Conservation (phyloP, 2,329 filamentous ascomycete species). For the Onygena corvina region DNA sequence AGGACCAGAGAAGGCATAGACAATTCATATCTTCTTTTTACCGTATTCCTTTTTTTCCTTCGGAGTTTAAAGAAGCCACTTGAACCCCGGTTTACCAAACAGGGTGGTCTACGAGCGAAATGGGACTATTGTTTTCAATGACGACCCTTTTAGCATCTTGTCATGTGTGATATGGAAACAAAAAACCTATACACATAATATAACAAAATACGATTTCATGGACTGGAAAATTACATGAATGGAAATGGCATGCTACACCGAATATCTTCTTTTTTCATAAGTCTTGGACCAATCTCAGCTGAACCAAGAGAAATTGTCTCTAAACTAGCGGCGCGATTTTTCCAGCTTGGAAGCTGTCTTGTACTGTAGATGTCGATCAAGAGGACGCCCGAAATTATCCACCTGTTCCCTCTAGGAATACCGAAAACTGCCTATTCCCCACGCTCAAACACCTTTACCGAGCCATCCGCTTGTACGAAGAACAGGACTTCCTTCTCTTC, state of each 20-base stretch:
- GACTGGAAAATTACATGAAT: slow-evolving; percentile 2
- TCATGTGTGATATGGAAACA: slow-evolving; percentile 4
- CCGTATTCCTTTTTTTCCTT: slow-evolving; percentile 7
- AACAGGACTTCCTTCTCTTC: slow-evolving; percentile 65
- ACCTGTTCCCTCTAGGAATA: not conserved
- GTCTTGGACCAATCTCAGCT: not conserved
- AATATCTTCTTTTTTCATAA: not conserved
- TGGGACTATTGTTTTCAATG: slow-evolving; percentile 26
- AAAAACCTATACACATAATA: slow-evolving; percentile 7
- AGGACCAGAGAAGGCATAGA: slow-evolving; percentile 44
- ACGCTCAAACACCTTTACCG: slow-evolving; percentile 71
- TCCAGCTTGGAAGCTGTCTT: not conserved
- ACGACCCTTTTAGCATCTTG: slow-evolving; percentile 11
- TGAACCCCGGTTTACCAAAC: not conserved
- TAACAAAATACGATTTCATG: slow-evolving; percentile 7
- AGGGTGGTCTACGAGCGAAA: slow-evolving; percentile 55
- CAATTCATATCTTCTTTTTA: slow-evolving; percentile 13
- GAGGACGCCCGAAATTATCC: not conserved
- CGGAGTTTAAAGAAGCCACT: slow-evolving; percentile 15
- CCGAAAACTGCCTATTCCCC: slow-evolving; percentile 40
- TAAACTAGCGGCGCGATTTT: not conserved
- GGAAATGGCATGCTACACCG: not conserved
- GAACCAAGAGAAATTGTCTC: not conserved
- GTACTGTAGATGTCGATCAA: slow-evolving; percentile 1
- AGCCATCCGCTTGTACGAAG: slow-evolving; percentile 65